These are phyloP conservation scores for Pterocarpus macrocarpus DNA, from an alignment of 306 rosid species.

Conservation along the genomic window DNA sequence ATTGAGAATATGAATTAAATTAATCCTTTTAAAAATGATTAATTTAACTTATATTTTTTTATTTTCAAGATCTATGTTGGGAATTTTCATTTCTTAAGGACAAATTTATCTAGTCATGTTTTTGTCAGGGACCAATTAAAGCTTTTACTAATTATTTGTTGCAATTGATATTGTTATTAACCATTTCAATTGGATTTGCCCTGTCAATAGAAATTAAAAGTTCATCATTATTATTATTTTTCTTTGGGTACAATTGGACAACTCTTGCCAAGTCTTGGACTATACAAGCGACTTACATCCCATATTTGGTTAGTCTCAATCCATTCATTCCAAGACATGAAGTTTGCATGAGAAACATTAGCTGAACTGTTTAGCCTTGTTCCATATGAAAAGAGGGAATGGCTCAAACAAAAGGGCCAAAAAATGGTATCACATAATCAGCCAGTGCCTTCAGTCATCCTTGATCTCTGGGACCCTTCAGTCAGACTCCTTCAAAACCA, in stretches of 20 bases:
- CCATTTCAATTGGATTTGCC: neutral
- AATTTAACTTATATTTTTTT: no score
- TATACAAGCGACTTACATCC: neutral
- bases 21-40: no score
- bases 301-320: neutral
- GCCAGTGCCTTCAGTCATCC: neutral
- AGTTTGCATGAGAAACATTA: conserved; percentile 9
- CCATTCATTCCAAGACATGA: neutral
- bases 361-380: neutral
- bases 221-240: neutral
- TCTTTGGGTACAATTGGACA: neutral
- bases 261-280: neutral
- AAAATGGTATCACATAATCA: neutral
- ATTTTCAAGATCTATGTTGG: no score
- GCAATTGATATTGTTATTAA: neutral
- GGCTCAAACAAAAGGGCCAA: neutral
- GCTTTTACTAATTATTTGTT: no score
- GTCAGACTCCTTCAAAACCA: conserved; percentile 26
- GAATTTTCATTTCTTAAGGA: no score
- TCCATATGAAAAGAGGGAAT: neutral
- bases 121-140: no score
- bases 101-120: no score
- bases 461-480: neutral
- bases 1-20: no score
- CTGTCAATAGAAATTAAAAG: neutral